Evolutionary conservation across 805 yeast species (phyloP), one percentile per base, ranked within the genome.

Genomic region (Millerozyma acaciae): DNA sequence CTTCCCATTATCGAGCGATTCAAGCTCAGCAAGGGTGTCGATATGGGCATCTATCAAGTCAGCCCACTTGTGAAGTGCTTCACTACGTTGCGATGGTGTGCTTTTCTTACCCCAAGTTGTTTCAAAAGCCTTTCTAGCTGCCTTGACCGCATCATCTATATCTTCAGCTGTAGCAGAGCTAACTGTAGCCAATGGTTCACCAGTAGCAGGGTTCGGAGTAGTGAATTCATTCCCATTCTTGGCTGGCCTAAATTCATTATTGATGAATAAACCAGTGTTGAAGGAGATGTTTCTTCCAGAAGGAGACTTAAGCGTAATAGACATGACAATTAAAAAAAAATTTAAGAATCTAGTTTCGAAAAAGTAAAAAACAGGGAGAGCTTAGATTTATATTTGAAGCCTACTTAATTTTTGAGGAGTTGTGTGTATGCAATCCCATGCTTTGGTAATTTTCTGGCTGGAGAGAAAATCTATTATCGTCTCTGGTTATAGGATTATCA

Each of bases 1-100:
- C 50, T 76, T 78, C 42, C 84, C 84, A 30, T 75, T 64, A 50
- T 76, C 83, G 39, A 68, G 55, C 18, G 81, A 72, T 54, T 78
- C 84, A 18, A 78, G 56, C 36, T 70, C 73, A 13, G 81, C 76
- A 23, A 78, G 45, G 14, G 70, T 57, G 28, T 75, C 75, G 21
- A 62, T 55, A 45, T 78, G 65, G 38, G 65, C 62, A 34, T 65
- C 70, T 21, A 77, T 59, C 37, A 76, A 49, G 29, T 66, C 65
- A 2, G 78, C 77, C 42, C 77, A 51, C 50, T 73, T 76, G 51
- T 55, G 52, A 39, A 78, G 50, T 17, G 60, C 52, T 28, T 62
- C 73, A 23, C 75, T 63, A 42, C 75, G 69, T 25, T 62, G 62
- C 2, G 67, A 44, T 18, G 78, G 77, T 20, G 68, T 67, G 8